Conservation (phyloP, 306 rosid genomes). For the Casuarina cunninghamiana region DNA sequence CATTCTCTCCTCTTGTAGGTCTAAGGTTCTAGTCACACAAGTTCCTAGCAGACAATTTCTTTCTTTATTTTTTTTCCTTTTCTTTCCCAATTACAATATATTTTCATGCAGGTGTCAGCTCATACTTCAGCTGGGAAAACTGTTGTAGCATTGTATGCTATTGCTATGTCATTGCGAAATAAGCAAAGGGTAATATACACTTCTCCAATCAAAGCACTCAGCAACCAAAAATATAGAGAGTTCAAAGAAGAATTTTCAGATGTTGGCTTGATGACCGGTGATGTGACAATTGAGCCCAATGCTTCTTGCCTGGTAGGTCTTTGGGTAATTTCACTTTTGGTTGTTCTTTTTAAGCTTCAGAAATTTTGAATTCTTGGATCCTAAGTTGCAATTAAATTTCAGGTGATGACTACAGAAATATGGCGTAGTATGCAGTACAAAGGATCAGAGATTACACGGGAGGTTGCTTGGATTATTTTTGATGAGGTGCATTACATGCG, state of each 20-base stretch:
- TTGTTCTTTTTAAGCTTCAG: neutral
- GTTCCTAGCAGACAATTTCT: neutral
- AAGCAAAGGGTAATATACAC: constrained; percentile 91
- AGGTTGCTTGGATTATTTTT: constrained; percentile 93
- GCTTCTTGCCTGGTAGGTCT: constrained; percentile 81
- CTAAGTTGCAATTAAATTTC: constrained; percentile 16
- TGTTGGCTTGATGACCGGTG: constrained; percentile 98
- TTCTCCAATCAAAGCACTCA: constrained; percentile 92
- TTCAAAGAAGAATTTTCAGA: constrained; percentile 91
- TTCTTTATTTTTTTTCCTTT: neutral
- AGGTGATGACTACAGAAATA: constrained; percentile 98
- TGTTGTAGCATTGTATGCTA: constrained; percentile 85
- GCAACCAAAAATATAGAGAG: constrained; percentile 94
- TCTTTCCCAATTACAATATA: neutral
- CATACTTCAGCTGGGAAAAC: constrained; percentile 98
- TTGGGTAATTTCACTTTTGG: neutral
- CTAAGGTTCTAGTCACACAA: neutral
- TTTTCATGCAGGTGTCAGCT: constrained; percentile 70
- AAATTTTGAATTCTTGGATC: neutral
- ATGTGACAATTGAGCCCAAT: constrained; percentile 88
- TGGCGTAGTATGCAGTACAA: constrained; percentile 99
- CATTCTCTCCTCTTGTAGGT: neutral
- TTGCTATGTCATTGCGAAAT: constrained; percentile 82
- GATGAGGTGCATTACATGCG: constrained; percentile 99
- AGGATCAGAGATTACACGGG: constrained; percentile 87